Evolutionary conservation across 345 rosid genomes (phyloP), one percentile per base, ranked within the genome.

Genomic region (Eucalyptus regnans): DNA sequence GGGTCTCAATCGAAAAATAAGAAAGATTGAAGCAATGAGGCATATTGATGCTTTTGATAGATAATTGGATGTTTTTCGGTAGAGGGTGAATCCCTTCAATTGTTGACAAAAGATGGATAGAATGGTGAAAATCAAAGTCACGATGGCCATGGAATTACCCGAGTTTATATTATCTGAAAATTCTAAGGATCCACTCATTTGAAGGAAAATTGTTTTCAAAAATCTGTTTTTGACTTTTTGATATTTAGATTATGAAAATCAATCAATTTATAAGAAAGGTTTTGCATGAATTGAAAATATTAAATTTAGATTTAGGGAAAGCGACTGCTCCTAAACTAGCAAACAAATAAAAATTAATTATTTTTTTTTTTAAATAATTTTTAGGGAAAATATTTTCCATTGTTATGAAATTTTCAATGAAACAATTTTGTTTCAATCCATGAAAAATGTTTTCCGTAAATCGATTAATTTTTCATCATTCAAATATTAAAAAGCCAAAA

Each of bases 361-460:
- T n/a, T n/a, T n/a, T 64, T 29, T 7, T 60, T n/a, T n/a, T 0
- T 7, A n/a, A 29, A n/a, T n/a, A 7, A 29, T n/a, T 29, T 29
- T 3, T 7, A 29, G 0, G 37, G 8, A 64, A 64, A 7, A 64
- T 62, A 62, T 62, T 62, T 64, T 64, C 3, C 76, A 29, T 64
- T 64, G 3, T 29, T 29, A 64, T 14, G 76, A 64, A 7, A n/a
- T 64, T 14, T 64, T 64, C 9, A 64, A 16, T 27, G 33, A 62
- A 62, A 62, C 8, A 62, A 27, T 27, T 27, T 60, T 60, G 16
- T 13, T 64, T 64, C 18, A 7, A n/a, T n/a, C 0, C 41, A 14
- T n/a, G 18, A 0, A 64, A 64, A 7, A 7, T 11, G 0, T 64
- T 64, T 64, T n/a, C 1, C 9, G 0, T 64, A 64, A 2, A 64